Base-by-base conservation (phyloP, 495 filamentous ascomycete genomes). In the Penicillium waksmanii region DNA sequence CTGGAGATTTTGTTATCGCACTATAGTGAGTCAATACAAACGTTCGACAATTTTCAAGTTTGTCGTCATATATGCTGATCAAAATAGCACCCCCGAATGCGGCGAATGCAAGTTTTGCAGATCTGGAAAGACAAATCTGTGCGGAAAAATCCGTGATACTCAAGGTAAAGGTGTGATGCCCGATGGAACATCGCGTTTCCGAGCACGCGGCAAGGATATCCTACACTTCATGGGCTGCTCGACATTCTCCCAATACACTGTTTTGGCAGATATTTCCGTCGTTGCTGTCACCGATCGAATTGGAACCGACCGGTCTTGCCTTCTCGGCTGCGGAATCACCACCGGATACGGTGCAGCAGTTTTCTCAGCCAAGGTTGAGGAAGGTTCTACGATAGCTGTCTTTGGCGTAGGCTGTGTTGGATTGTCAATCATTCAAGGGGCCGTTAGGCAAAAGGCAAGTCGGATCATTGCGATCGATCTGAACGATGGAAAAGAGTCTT, bases 201-300 rank as follows among this genome's bases (percentile, higher is more conserved):
- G 84, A 70, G 93, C 90, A 78, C 93, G 92, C 70, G 95, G 95
- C 68, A 87, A 96, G 78, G 87, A 93, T 64, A 84, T 98, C 50
- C 86, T 98, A 34, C 95, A 98, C 81, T 98, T 97, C 81, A 98
- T 98, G 95, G 95, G 95, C 67, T 96, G 91, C 52, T 97, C 92
- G 11, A 98, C 95, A 65, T 98, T 98, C 84, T 92, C 91, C 15
- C 94, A 98, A 80, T 98, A 96, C 80, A 98, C 96, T 44, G 95
- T 98, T 59, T 92, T 98, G 9, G 94, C 95, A 72, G 95, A 98
- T 73, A 98, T 98, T 80, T 96, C 92, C 48, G 95, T 98, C 46
- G 95, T 98, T 15, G 89, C 93, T 48, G 92, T 98, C 64, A 96
- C 92, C 51, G 82, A 84, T 55, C 86, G 95, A 62, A 94, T 93